phyloP scores from a whole-genome alignment of 2,329 filamentous ascomycete species.

The Colletotrichum phormii region DNA sequence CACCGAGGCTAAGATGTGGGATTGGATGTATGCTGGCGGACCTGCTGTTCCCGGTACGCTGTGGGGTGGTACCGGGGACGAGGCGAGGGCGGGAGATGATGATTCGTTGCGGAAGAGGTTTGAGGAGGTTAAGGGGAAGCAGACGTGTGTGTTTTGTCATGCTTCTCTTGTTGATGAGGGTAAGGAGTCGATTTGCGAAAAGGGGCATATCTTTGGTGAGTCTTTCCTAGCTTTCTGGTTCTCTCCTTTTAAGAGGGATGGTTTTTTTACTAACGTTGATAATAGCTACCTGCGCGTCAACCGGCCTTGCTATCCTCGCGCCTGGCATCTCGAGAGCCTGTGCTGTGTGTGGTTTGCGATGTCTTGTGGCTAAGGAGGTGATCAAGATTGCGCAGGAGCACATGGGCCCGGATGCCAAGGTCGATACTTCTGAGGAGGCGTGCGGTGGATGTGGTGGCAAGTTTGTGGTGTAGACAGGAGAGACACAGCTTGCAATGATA shows the following conservation, averaged over 20 bases:
- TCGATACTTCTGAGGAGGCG: constrained; percentile 47
- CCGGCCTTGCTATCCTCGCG: constrained; percentile 64
- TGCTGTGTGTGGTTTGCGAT: constrained; percentile 65
- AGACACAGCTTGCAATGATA: background rate
- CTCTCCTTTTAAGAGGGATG: background rate
- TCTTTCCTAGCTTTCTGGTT: background rate
- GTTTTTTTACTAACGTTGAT: constrained; percentile 9
- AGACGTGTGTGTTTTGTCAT: constrained; percentile 62
- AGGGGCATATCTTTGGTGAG: constrained; percentile 55
- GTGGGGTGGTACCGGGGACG: constrained; percentile 26
- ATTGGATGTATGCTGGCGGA: constrained; percentile 69
- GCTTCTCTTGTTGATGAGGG: constrained; percentile 46
- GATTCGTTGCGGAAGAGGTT: constrained; percentile 52
- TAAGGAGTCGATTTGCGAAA: constrained; percentile 52
- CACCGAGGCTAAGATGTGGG: constrained; percentile 67
- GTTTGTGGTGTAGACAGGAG: constrained; percentile 49
- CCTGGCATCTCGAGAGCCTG: constrained; percentile 66
- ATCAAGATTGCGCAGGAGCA: constrained; percentile 46
- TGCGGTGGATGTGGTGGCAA: constrained; percentile 57
- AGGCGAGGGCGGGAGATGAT: constrained; percentile 20
- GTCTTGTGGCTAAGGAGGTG: constrained; percentile 58
- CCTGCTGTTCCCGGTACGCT: constrained; percentile 55
- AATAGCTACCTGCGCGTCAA: constrained; percentile 64
- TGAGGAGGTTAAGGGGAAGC: constrained; percentile 45
- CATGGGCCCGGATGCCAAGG: constrained; percentile 42